Conservation (phyloP, 2,329 filamentous ascomycete genomes). For the Xylariaceae sp. region DNA sequence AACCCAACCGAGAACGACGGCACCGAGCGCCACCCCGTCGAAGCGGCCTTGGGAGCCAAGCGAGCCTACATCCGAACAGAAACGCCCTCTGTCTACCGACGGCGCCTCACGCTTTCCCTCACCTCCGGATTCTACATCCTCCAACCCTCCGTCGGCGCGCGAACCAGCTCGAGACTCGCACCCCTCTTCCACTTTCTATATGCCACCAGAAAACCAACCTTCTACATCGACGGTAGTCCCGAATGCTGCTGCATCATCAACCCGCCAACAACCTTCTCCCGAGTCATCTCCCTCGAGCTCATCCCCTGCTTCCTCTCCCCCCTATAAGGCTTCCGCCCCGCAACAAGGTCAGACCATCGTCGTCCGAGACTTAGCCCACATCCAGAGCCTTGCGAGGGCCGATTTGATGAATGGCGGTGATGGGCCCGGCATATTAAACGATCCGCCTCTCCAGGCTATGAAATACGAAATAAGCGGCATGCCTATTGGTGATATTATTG, state of each 20-base stretch:
- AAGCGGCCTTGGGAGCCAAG: conserved; percentile 30
- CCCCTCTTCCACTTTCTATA: conserved; percentile 37
- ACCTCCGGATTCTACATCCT: conserved; percentile 52
- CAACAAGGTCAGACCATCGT: conserved; percentile 59
- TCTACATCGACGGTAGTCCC: conserved; percentile 22
- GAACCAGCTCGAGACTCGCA: conserved; percentile 39
- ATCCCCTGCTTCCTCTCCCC: conserved; percentile 23
- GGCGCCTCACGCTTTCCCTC: conserved; percentile 50
- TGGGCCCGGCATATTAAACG: conserved; percentile 47
- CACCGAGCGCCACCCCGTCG: conserved; percentile 23
- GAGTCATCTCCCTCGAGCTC: conserved; percentile 26
- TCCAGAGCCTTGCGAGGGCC: conserved; percentile 80
- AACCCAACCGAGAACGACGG: conserved; percentile 21
- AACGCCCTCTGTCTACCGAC: conserved; percentile 29
- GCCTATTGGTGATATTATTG: conserved; percentile 95
- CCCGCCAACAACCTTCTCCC: conserved; percentile 29
- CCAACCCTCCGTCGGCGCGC: conserved; percentile 37
- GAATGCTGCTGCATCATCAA: conserved; percentile 21
- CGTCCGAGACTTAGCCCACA: conserved; percentile 84
- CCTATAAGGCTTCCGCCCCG: conserved; percentile 35
- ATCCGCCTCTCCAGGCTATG: conserved; percentile 50
- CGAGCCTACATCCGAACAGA: conserved; percentile 19
- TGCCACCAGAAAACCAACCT: conserved; percentile 42
- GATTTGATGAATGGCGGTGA: conserved; percentile 59
- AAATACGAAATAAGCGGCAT: conserved; percentile 95